A percentile compares a stretch with the other conserved stretches of the same genome.
These are phyloP conservation scores for Nicotiana attenuata DNA, from an alignment of 257 asterid species.

Conservation along the genomic window DNA sequence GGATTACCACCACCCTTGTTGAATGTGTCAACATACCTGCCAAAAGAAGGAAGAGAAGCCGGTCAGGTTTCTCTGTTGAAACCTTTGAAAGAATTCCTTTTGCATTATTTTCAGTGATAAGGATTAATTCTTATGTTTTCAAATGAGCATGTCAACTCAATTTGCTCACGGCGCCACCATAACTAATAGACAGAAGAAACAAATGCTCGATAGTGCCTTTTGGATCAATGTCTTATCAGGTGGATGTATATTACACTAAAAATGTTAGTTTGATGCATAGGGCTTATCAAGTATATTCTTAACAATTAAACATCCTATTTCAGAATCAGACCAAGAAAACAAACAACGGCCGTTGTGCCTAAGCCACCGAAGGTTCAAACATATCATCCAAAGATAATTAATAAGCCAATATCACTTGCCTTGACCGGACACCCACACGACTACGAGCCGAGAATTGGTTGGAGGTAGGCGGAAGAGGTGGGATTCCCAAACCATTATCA, in stretches of 20 bases:
- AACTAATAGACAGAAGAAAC: neutral
- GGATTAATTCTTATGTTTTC: neutral
- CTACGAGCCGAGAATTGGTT: constrained; percentile 88
- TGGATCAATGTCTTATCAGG: neutral
- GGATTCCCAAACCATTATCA: constrained; percentile 74
- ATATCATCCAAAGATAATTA: neutral
- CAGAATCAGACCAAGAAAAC: neutral
- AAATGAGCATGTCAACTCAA: neutral
- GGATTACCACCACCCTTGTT: constrained; percentile 73
- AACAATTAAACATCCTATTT: neutral
- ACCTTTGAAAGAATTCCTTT: neutral
- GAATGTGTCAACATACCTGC: constrained; percentile 42
- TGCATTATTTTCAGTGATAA: neutral
- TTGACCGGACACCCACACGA: constrained; percentile 73
- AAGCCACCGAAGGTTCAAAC: neutral
- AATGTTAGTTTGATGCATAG: neutral
- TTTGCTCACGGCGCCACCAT: neutral
- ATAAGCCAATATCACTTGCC: constrained; percentile 38
- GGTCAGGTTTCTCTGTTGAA: neutral
- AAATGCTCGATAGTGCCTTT: neutral
- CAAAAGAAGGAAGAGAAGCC: constrained; percentile 10
- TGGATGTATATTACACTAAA: neutral
- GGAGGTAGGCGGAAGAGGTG: constrained; percentile 93
- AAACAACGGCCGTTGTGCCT: neutral
- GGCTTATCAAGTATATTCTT: neutral